Percentiles rank a stretch among this genome's conserved stretches.
These are phyloP conservation scores for Rhizopogon vesiculosus DNA, from an alignment of 768 basidiomycete genomes.

Conservation along the genomic window DNA sequence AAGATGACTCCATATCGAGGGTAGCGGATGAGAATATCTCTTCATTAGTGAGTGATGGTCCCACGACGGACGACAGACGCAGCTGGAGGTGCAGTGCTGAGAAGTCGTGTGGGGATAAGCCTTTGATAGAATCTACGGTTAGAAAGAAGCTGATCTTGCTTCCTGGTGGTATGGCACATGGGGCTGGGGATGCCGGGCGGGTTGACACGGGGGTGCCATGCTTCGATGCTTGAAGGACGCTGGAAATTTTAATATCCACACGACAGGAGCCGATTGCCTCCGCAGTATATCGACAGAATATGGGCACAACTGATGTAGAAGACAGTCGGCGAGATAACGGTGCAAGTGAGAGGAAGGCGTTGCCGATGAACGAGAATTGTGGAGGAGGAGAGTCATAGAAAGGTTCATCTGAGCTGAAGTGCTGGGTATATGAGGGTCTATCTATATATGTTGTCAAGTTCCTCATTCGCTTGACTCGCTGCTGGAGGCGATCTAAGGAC, in stretches of 20 bases:
- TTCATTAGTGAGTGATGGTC: slow-evolving; percentile 62
- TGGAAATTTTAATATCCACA: slow-evolving; percentile 77
- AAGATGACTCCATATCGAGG: slow-evolving; percentile 66
- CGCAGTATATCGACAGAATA: slow-evolving; percentile 90
- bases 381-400: slow-evolving; percentile 89
- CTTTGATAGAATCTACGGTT: slow-evolving; percentile 83
- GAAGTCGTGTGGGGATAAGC: slow-evolving; percentile 88
- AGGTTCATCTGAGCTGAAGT: slow-evolving; percentile 90
- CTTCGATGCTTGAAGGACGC: slow-evolving; percentile 54
- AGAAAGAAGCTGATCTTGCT: slow-evolving; percentile 84
- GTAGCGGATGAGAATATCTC: slow-evolving; percentile 77
- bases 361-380: slow-evolving; percentile 90
- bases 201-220: slow-evolving; percentile 63
- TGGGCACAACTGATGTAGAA: slow-evolving; percentile 72
- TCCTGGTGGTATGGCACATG: slow-evolving; percentile 61
- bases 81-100: slow-evolving; percentile 82
- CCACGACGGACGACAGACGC: slow-evolving; percentile 83
- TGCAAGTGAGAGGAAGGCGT: slow-evolving; percentile 76
- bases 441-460: slow-evolving; percentile 88
- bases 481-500: slow-evolving; percentile 85
- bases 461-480: slow-evolving; percentile 90
- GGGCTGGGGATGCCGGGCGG: slow-evolving; percentile 71
- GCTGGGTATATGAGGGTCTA: slow-evolving; percentile 88
- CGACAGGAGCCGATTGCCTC: slow-evolving; percentile 96
- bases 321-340: slow-evolving; percentile 76